Conservation (phyloP, 352 stramenopile species). For the Globisporangium megalacanthum region DNA sequence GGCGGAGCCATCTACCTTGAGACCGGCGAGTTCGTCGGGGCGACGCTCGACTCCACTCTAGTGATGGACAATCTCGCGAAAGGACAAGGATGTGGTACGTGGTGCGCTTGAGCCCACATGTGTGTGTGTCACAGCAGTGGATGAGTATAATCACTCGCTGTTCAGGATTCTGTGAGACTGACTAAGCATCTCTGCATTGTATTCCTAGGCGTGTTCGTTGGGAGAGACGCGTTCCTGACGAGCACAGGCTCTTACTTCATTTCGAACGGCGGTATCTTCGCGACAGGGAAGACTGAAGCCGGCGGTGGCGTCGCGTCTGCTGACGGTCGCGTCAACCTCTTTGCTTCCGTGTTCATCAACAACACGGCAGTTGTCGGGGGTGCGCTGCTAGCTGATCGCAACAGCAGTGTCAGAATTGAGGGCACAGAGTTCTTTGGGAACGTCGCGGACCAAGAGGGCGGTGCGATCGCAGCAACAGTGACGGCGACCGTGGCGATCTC, state of each 20-base stretch:
- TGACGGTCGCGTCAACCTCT: constrained; percentile 32
- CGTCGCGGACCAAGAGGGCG: constrained; percentile 36
- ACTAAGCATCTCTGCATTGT: neutral
- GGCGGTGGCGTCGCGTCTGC: constrained; percentile 41
- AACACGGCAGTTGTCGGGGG: constrained; percentile 52
- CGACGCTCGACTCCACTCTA: constrained; percentile 18
- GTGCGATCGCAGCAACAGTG: constrained; percentile 25
- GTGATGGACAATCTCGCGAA: constrained; percentile 37
- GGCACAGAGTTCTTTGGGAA: constrained; percentile 35
- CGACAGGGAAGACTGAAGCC: constrained; percentile 50
- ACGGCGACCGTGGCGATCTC: constrained; percentile 17
- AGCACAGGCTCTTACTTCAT: constrained; percentile 20
- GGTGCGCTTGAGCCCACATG: too few relatives aligned
- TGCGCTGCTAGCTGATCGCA: constrained; percentile 34
- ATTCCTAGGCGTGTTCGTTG: constrained; percentile 39
- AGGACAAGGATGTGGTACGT: constrained; percentile 40
- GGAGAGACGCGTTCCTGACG: constrained; percentile 30
- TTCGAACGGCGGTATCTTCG: constrained; percentile 35
- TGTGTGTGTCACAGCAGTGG: neutral
- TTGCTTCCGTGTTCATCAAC: constrained; percentile 23
- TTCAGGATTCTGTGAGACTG: neutral
- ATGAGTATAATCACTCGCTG: neutral
- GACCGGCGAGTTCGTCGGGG: constrained; percentile 35
- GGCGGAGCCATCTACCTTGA: constrained; percentile 53
- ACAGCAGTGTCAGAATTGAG: constrained; percentile 16